Evolutionary conservation across 345 rosid species (phyloP), one percentile per base, ranked within the genome.

Genomic region (Eucalyptus leucophloia): DNA sequence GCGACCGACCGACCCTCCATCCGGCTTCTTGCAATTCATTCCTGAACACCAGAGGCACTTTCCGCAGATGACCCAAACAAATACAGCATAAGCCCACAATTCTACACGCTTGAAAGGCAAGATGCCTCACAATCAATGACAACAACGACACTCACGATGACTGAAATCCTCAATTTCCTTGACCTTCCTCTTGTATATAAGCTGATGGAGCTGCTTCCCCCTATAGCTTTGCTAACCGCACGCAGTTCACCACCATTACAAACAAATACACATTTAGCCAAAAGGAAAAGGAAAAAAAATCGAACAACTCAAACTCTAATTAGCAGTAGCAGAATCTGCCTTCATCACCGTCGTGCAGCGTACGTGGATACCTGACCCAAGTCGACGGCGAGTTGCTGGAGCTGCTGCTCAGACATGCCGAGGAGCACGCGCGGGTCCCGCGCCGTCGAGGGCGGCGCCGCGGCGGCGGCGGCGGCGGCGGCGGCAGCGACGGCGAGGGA

Each of bases 141-240:
- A 72, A 50, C 51, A 86, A 86, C 47, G 81, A 47, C 49, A 91
- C 98, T 94, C 91, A 97, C 99, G 89, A 86, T 96, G 96, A 92
- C 94, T 93, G 90, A 98, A 98, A 88, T 96, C 98, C 89, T 95
- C 95, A 86, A 97, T 94, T 69, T 96, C 95, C 91, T 91, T 94
- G 86, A 94, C 94, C 88, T 96, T 97, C 90, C 98, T 95, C 96
- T 95, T 92, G 94, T 98, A 98, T 16, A 97, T 93, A 13, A 96
- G 94, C 91, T 98, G 99, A 90, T 98, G 95, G 13, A 98, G 95
- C 88, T 98, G 99, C 92, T 98, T 98, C 56, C 99, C 99, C 93
- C 98, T 96, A 83, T 95, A 98, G 7, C 95, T 92, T 97, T 96
- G 94, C 99, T 98, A 91, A 54, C 14, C 44, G 17, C 86, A 60